A percentile compares a stretch with the other conserved stretches of the same genome.
phyloP scores from a whole-genome alignment of 805 yeast genomes.

The Zygoascus flipseniorum region DNA sequence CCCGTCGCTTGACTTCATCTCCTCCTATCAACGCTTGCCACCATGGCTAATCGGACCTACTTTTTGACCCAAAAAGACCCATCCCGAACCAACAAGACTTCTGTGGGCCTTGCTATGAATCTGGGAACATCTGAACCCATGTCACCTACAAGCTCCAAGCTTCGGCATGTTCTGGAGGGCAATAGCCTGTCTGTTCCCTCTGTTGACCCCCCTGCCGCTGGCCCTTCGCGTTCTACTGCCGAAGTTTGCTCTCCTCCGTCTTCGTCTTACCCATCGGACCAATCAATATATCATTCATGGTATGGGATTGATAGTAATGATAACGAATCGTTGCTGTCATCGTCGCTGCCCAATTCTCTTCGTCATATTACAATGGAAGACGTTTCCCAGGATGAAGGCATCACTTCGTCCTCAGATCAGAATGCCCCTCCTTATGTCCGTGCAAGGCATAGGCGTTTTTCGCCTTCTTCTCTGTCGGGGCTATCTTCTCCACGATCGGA shows the following conservation, averaged over 20 bases:
- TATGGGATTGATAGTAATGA: neutral
- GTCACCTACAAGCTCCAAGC: neutral
- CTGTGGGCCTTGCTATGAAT: neutral
- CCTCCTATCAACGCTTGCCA: neutral
- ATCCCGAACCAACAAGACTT: neutral
- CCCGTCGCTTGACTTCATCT: neutral
- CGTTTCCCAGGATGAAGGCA: neutral
- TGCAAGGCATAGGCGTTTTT: neutral
- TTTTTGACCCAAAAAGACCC: neutral
- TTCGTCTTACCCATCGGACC: neutral
- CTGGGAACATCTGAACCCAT: neutral
- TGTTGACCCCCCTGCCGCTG: neutral
- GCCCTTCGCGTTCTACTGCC: neutral
- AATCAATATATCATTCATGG: neutral
- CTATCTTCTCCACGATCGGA: neutral
- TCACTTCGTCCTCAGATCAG: neutral
- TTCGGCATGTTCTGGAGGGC: neutral
- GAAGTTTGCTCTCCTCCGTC: neutral
- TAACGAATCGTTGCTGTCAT: neutral
- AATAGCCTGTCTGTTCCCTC: neutral
- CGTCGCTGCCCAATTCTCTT: neutral
- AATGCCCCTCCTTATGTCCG: neutral
- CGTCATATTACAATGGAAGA: neutral
- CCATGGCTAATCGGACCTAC: neutral
- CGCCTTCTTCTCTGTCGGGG: neutral